Evolutionary conservation across 345 rosid genomes (phyloP).

Genomic region (Sonneratia caseolaris): DNA sequence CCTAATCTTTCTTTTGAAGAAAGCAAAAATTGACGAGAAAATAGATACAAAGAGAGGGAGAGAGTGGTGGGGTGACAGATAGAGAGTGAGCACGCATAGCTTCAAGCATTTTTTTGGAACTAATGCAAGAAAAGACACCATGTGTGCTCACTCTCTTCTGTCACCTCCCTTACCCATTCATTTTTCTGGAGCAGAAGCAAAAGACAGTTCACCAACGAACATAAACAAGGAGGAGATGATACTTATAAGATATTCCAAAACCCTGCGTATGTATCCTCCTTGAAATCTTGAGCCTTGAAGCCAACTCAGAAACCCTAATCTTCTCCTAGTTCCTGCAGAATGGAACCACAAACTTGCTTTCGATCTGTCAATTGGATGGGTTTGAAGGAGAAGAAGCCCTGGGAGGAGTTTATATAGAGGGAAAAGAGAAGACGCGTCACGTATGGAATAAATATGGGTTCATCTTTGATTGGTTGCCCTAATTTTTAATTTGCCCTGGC

Average conservation of each 20-base stretch:
- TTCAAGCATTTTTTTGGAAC: neutral
- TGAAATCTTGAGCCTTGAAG: too few relatives aligned
- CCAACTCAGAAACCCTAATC: neutral
- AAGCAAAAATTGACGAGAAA: neutral
- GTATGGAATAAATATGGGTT: conserved; percentile 5
- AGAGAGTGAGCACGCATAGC: conserved; percentile 9
- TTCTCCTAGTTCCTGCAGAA: neutral
- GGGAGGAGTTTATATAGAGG: conserved; percentile 5
- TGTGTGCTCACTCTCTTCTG: conserved; percentile 12
- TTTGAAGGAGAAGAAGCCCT: neutral
- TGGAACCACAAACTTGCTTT: neutral
- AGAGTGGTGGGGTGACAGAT: conserved; percentile 7
- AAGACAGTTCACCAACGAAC: too few relatives aligned
- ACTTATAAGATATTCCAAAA: neutral
- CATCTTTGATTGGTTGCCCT: conserved; percentile 9
- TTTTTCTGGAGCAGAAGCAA: neutral
- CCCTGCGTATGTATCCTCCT: neutral
- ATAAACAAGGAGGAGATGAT: neutral
- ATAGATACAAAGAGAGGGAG: neutral
- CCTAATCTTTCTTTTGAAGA: neutral
- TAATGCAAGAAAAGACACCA: conserved; percentile 5
- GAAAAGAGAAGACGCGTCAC: neutral
- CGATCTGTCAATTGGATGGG: neutral
- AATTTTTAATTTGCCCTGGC: neutral
- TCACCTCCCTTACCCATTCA: conserved; percentile 6